phyloP scores from a whole-genome alignment of 2,329 filamentous ascomycete genomes.

The Neocatenulostroma microsporum region DNA sequence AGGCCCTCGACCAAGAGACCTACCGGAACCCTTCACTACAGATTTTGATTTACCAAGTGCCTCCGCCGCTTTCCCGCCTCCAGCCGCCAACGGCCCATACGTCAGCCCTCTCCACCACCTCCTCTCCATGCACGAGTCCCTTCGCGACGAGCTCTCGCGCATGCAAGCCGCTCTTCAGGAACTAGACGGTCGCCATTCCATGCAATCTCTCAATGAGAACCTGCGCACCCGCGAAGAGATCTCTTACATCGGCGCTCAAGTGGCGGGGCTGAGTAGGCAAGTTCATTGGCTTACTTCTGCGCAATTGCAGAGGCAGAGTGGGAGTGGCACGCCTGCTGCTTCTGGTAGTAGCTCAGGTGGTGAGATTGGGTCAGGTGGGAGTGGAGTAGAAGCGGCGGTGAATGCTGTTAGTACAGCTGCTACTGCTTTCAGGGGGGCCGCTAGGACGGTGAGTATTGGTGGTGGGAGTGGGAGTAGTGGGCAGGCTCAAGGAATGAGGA shows the following conservation, averaged over 20 bases:
- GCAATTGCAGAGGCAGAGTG: constrained; percentile 39
- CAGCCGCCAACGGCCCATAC: constrained; percentile 29
- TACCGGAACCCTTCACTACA: constrained; percentile 17
- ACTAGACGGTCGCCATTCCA: constrained; percentile 53
- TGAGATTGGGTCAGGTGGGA: constrained; percentile 10
- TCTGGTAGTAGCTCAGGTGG: constrained; percentile 1
- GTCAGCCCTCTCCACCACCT: constrained; percentile 49
- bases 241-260: constrained; percentile 52
- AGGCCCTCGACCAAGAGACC: constrained; percentile 15
- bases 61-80: constrained; percentile 16
- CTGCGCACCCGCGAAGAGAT: constrained; percentile 55
- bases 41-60: constrained; percentile 24
- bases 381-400: constrained; percentile 23
- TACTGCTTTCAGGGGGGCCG: constrained; percentile 20
- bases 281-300: constrained; percentile 56
- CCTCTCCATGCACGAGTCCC: constrained; percentile 52
- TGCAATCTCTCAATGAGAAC: constrained; percentile 57
- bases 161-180: constrained; percentile 49
- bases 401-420: constrained; percentile 19
- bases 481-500: constrained; percentile 15
- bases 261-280: constrained; percentile 53
- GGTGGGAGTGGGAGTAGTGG: constrained; percentile 9
- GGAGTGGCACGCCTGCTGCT: constrained; percentile 12
- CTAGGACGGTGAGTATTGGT: constrained; percentile 19
- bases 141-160: constrained; percentile 52